A percentile compares a stretch with the other conserved stretches of the same genome.
Evolutionary conservation across 1,284 basidiomycete genomes (phyloP).

Genomic region (Ganoderma multipileum): DNA sequence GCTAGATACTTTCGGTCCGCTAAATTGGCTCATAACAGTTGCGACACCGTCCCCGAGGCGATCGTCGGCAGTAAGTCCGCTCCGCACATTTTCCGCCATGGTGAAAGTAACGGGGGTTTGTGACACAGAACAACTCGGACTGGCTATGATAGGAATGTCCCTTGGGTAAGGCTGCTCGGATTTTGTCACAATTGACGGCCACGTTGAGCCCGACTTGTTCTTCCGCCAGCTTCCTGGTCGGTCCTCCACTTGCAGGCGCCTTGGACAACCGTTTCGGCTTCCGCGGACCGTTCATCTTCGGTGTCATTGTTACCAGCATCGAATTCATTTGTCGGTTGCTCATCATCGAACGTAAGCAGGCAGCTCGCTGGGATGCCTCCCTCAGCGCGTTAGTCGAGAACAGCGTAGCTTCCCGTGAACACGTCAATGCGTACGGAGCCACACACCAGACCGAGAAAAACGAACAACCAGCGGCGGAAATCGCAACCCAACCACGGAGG

Average conservation of each 20-base stretch:
- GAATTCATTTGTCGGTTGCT: conserved; percentile 71
- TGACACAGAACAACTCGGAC: conserved; percentile 68
- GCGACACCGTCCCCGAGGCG: conserved; percentile 70
- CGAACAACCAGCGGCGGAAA: conserved; percentile 2
- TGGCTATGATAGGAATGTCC: conserved; percentile 74
- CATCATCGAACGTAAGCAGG: conserved; percentile 69
- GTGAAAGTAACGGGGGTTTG: conserved; percentile 2
- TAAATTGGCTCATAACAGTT: conserved; percentile 46
- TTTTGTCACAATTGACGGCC: background rate
- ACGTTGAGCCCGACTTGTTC: background rate
- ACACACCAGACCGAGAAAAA: conserved; percentile 15
- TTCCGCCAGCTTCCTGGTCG: conserved; percentile 52
- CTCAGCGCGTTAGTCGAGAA: conserved; percentile 46
- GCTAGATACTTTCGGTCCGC: conserved; percentile 1
- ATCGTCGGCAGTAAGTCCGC: conserved; percentile 63
- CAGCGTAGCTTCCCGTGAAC: conserved; percentile 6
- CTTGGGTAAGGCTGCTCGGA: conserved; percentile 54
- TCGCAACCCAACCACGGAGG: conserved; percentile 1
- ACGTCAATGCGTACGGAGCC: conserved; percentile 11
- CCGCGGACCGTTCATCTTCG: conserved; percentile 78
- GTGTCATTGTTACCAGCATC: conserved; percentile 61
- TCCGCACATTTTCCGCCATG: background rate
- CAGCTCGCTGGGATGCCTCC: conserved; percentile 56
- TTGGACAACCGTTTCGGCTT: conserved; percentile 75
- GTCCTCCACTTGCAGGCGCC: conserved; percentile 74